These are phyloP conservation scores for Echinosophora koreensis DNA, from an alignment of 306 rosid species.

Conservation along the genomic window DNA sequence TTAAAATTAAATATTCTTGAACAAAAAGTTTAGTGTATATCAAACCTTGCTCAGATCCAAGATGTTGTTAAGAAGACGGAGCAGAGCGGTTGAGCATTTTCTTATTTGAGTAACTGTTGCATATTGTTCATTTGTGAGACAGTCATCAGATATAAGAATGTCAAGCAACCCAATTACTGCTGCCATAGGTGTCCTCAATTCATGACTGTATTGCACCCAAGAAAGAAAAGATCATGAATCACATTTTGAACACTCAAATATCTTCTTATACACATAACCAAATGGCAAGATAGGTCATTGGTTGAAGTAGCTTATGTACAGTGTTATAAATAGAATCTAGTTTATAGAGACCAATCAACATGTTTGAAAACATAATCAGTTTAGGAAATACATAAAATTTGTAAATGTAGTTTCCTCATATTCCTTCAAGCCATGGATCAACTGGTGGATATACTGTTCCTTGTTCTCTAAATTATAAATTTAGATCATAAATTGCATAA, in stretches of 20 bases:
- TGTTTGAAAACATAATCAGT: conserved; percentile 1
- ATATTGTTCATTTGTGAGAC: conserved; percentile 93
- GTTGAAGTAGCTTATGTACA: background rate
- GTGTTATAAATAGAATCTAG: background rate
- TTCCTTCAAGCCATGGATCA: conserved; percentile 7
- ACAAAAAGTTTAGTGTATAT: conserved; percentile 29
- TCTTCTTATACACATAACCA: conserved; percentile 12
- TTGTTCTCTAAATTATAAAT: conserved; percentile 19
- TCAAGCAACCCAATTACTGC: conserved; percentile 98
- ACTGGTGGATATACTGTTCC: background rate
- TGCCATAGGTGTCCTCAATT: conserved; percentile 98
- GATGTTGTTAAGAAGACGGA: conserved; percentile 96
- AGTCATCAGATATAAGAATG: conserved; percentile 96
- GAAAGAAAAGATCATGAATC: conserved; percentile 24
- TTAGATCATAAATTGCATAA: background rate
- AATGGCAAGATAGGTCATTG: conserved; percentile 11
- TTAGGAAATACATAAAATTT: background rate
- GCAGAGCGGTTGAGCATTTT: conserved; percentile 95
- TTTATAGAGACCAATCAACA: background rate
- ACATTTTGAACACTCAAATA: conserved; percentile 26
- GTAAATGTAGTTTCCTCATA: background rate
- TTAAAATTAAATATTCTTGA: background rate
- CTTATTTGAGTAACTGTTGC: conserved; percentile 93
- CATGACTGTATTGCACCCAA: conserved; percentile 74
- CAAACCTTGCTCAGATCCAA: conserved; percentile 94